Evolutionary conservation across 805 yeast genomes (phyloP), one percentile per base, ranked within the genome.

Genomic region (Cyberlindnera japonica): DNA sequence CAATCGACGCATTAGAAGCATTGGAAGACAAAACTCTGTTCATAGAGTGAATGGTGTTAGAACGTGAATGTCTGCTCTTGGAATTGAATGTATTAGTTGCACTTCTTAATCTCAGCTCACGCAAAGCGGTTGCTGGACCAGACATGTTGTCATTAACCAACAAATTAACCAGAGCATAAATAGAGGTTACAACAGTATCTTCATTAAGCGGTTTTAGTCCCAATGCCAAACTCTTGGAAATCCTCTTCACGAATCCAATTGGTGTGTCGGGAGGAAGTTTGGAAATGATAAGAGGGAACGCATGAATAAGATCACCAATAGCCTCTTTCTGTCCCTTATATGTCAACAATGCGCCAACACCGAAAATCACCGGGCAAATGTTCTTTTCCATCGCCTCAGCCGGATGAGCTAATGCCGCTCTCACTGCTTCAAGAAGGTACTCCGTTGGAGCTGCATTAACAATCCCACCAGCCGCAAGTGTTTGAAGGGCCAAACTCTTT

Each of bases 91-190:
- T 43, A 27, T 51, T 49, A 10, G 50, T 41, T 6, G 58, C 50
- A 16, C 58, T 50, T 20, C 67, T 62, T 35, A 64, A 33, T 40
- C 58, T 58, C 27, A 67, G 54, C 30, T 63, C 68, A 39, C 62
- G 62, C 16, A 62, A 42, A 5, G 61, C 63, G 35, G 52, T 59
- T 29, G 44, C 65, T 38, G 56, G 67, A 36, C 56, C 58, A 37
- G 61, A 72, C 48, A 64, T 73, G 44, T 63, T 74, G 13, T 73
- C 80, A 38, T 70, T 75, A 37, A 81, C 75, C 23, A 91, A 63
- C 44, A 84, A 60, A 57, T 93, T 93, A 15, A 85, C 78, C 48
- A 91, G 69, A 0, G 95, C 80, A 62, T 93, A 93, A 37, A 93
- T 79, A 1, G 91, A 75, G 7, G 95, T 81, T 8, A 89, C 85